Evolutionary conservation across 306 rosid species (phyloP).

Genomic region (Carpinus viminea): DNA sequence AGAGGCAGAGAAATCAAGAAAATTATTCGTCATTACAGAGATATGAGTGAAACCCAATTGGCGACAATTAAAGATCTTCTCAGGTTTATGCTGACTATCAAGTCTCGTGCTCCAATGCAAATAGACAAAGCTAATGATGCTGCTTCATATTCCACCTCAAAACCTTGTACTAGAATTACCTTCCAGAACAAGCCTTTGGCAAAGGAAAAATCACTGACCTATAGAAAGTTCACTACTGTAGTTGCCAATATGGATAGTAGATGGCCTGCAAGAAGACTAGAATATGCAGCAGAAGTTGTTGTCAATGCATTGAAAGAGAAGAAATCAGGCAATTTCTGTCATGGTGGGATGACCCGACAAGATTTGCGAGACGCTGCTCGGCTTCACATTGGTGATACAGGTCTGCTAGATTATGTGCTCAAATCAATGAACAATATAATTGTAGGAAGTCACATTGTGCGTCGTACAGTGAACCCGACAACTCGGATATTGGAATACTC

Average conservation of each 20-base stretch:
- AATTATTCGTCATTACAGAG: conserved; percentile 66
- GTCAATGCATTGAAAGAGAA: conserved; percentile 76
- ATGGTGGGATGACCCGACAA: conserved; percentile 83
- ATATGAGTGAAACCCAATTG: conserved; percentile 75
- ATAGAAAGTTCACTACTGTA: conserved; percentile 56
- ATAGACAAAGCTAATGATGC: conserved; percentile 8
- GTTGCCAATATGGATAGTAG: conserved; percentile 83
- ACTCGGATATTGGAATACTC: conserved; percentile 74
- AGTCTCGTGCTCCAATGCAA: conserved; percentile 53
- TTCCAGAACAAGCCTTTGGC: conserved; percentile 35
- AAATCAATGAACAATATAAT: conserved; percentile 78
- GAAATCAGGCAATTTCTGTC: conserved; percentile 43
- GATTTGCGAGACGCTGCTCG: conserved; percentile 87
- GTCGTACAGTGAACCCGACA: conserved; percentile 71
- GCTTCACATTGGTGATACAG: conserved; percentile 88
- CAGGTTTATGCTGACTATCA: conserved; percentile 76
- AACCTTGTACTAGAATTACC: conserved; percentile 34
- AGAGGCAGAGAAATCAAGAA: conserved; percentile 51
- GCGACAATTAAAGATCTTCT: conserved; percentile 69
- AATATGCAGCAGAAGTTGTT: conserved; percentile 79
- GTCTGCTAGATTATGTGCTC: conserved; percentile 80
- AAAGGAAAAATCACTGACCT: conserved; percentile 62
- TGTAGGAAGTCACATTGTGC: conserved; percentile 66
- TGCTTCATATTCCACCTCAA: conserved; percentile 31
- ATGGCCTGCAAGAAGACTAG: conserved; percentile 83